These are phyloP conservation scores for Cardamine resedifolia DNA, from an alignment of 345 rosid genomes.

Conservation along the genomic window DNA sequence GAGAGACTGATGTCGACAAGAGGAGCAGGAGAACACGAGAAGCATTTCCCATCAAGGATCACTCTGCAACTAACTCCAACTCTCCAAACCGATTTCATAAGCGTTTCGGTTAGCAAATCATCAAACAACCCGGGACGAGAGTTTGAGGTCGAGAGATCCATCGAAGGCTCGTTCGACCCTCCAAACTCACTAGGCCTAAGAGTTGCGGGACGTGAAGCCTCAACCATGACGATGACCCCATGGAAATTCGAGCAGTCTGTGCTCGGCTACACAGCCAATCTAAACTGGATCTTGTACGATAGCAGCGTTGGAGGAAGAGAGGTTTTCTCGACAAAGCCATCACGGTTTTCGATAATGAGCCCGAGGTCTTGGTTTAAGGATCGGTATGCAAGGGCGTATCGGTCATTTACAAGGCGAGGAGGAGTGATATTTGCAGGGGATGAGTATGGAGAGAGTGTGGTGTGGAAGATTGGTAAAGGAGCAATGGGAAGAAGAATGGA, in stretches of 20 bases:
- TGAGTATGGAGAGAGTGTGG: conserved; percentile 70
- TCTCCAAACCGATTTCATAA: conserved; percentile 61
- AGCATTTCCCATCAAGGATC: conserved; percentile 83
- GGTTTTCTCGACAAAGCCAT: conserved; percentile 73
- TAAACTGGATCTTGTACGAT: conserved; percentile 86
- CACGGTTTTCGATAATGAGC: conserved; percentile 51
- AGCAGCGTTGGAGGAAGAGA: conserved; percentile 68
- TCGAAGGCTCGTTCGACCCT: conserved; percentile 69
- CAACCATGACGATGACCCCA: conserved; percentile 66
- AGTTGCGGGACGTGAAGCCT: conserved; percentile 57
- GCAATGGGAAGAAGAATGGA: conserved; percentile 62
- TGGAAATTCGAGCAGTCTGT: conserved; percentile 90
- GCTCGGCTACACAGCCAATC: conserved; percentile 53
- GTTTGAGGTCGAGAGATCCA: conserved; percentile 48
- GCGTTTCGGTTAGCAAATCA: conserved; percentile 79
- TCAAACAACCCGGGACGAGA: conserved; percentile 62
- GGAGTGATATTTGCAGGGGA: conserved; percentile 82
- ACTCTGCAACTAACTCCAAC: conserved; percentile 70
- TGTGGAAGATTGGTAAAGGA: conserved; percentile 66
- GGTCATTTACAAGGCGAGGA: conserved; percentile 76
- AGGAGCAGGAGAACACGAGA: conserved; percentile 73
- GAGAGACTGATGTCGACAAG: conserved; percentile 56
- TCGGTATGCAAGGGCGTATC: conserved; percentile 56
- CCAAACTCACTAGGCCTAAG: conserved; percentile 63
- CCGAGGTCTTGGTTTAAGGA: conserved; percentile 84